phyloP scores from a whole-genome alignment of 345 rosid genomes.

The Trapa incisa region DNA sequence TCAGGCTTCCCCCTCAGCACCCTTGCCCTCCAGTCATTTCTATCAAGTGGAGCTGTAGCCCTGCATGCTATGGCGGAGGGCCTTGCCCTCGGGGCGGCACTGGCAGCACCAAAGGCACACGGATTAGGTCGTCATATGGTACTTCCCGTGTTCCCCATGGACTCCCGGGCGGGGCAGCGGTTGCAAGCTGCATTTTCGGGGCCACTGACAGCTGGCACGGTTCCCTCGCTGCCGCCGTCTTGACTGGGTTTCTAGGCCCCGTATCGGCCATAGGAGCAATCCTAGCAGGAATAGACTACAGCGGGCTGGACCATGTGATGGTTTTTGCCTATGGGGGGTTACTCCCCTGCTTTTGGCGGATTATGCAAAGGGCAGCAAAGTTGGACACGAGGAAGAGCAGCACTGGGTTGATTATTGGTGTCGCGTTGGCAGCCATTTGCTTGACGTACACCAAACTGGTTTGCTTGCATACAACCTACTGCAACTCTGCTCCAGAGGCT shows the following conservation, averaged over 20 bases:
- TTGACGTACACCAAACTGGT: slow-evolving; percentile 77
- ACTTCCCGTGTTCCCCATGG: slow-evolving; percentile 91
- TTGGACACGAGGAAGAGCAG: slow-evolving; percentile 50
- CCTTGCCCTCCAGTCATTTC: slow-evolving; percentile 72
- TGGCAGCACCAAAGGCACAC: slow-evolving; percentile 96
- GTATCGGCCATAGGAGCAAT: slow-evolving; percentile 84
- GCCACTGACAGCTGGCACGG: slow-evolving; percentile 93
- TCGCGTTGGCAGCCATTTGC: slow-evolving; percentile 60
- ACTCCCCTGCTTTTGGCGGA: slow-evolving; percentile 55
- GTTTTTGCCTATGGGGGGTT: slow-evolving; percentile 85
- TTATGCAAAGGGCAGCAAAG: slow-evolving; percentile 46
- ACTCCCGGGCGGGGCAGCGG: slow-evolving; percentile 93
- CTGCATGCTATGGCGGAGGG: slow-evolving; percentile 96
- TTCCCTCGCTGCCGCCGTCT: slow-evolving; percentile 72
- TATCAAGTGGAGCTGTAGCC: slow-evolving; percentile 82
- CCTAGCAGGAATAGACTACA: slow-evolving; percentile 81
- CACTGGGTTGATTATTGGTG: slow-evolving; percentile 53
- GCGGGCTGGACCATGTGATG: slow-evolving; percentile 90
- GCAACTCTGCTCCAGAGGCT: slow-evolving; percentile 98
- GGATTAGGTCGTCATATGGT: slow-evolving; percentile 94
- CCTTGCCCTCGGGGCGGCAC: slow-evolving; percentile 94
- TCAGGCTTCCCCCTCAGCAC: slow-evolving; percentile 55
- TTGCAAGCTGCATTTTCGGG: slow-evolving; percentile 89
- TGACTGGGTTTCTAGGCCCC: slow-evolving; percentile 86
- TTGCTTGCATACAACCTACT: slow-evolving; percentile 92